These are phyloP conservation scores for Ceriops tagal DNA, from an alignment of 345 rosid genomes.

Conservation along the genomic window DNA sequence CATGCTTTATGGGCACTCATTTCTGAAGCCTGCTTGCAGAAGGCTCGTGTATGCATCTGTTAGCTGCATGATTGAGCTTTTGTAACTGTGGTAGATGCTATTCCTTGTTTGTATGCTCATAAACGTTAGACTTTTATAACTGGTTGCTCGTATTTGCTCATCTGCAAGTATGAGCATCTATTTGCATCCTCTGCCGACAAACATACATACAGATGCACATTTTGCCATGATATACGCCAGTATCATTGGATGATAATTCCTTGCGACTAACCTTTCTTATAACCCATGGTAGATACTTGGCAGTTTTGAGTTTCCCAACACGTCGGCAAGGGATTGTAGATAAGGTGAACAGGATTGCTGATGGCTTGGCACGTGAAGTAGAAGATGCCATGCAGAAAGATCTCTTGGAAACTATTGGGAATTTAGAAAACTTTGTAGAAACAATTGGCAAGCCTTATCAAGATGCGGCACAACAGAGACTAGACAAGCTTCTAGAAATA, in stretches of 20 bases:
- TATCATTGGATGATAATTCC: not conserved
- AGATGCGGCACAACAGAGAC: constrained; percentile 67
- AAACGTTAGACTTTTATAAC: not conserved
- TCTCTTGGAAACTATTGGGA: constrained; percentile 44
- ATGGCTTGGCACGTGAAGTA: constrained; percentile 61
- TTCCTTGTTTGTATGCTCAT: too few species aligned
- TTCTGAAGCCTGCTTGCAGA: not conserved
- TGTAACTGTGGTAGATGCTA: not conserved
- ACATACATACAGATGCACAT: not conserved
- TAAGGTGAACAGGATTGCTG: constrained; percentile 62
- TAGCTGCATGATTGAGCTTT: not conserved
- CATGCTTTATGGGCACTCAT: not conserved
- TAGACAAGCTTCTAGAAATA: constrained; percentile 44
- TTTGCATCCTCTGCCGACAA: not conserved
- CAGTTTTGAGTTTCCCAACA: constrained; percentile 69
- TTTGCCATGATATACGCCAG: not conserved
- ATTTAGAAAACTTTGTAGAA: constrained; percentile 54
- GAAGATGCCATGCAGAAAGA: constrained; percentile 93
- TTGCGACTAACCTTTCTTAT: constrained; percentile 3
- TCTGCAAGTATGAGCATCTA: not conserved
- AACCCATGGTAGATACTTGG: constrained; percentile 52
- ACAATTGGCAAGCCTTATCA: constrained; percentile 64
- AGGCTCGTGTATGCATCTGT: not conserved
- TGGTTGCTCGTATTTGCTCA: not conserved
- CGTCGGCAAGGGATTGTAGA: constrained; percentile 56